Conservation (phyloP, 2,329 filamentous ascomycete genomes). For the Fusarium sp. region DNA sequence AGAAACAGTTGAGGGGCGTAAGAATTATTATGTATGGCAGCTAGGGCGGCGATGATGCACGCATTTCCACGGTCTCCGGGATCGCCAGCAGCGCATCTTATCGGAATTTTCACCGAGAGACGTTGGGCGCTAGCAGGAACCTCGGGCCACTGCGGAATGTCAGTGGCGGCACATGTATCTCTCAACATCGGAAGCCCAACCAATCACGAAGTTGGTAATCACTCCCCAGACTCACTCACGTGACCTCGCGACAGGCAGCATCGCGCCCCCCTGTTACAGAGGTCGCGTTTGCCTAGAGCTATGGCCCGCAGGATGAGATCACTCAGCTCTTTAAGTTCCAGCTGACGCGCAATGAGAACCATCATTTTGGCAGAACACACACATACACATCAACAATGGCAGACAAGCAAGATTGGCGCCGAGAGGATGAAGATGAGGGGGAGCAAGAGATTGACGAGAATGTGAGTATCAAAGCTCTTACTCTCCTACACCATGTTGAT, state of each 20-base stretch:
- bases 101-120: constrained; percentile 29
- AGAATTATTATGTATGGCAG: constrained; percentile 29
- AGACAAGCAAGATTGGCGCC: constrained; percentile 58
- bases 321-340: constrained; percentile 38
- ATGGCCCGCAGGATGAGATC: constrained; percentile 38
- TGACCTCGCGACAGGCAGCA: constrained; percentile 45
- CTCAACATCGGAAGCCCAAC: constrained; percentile 14
- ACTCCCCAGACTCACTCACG: constrained; percentile 33
- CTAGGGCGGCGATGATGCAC: constrained; percentile 43
- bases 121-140: constrained; percentile 18
- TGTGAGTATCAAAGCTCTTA: constrained; percentile 53
- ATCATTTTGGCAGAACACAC: constrained; percentile 13
- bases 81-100: constrained; percentile 39
- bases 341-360: constrained; percentile 32
- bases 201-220: constrained; percentile 46
- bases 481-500: constrained; percentile 20
- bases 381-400: constrained; percentile 44
- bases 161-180: constrained; percentile 9
- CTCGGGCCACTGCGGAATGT: background rate
- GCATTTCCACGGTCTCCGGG: constrained; percentile 37
- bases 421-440: constrained; percentile 74
- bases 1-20: constrained; percentile 32
- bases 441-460: constrained; percentile 70
- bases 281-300: constrained; percentile 50
- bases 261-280: constrained; percentile 35